Conservation (phyloP, 805 yeast genomes). For the Jamesozyma rosinii region DNA sequence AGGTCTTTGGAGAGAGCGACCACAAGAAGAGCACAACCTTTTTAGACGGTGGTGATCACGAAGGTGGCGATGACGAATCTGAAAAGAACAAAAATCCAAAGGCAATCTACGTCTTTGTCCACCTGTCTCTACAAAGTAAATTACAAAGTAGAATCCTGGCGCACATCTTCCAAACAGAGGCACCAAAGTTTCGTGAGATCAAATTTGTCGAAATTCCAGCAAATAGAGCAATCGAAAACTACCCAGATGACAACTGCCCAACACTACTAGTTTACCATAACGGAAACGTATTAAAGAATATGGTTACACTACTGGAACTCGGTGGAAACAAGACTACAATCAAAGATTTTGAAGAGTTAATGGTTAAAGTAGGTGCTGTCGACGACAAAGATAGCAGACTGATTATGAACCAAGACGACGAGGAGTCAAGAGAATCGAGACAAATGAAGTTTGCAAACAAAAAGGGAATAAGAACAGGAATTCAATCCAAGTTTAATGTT, state of each 20-base stretch:
- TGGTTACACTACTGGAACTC: conserved; percentile 65
- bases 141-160: conserved; percentile 67
- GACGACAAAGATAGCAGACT: conserved; percentile 60
- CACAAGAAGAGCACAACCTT: conserved; percentile 1
- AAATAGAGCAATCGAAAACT: conserved; percentile 80
- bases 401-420: conserved; percentile 49
- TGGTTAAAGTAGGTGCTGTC: conserved; percentile 61
- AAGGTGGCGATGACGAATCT: conserved; percentile 2
- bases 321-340: conserved; percentile 75
- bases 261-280: conserved; percentile 76
- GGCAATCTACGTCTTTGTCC: conserved; percentile 60
- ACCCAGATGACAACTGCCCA: conserved; percentile 86
- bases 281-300: conserved; percentile 71
- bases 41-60: not conserved
- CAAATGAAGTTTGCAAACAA: conserved; percentile 40
- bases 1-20: not conserved
- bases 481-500: conserved; percentile 23
- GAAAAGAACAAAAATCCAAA: conserved; percentile 8
- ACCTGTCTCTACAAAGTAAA: conserved; percentile 58
- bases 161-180: conserved; percentile 46
- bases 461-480: conserved; percentile 41
- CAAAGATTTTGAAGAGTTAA: conserved; percentile 61
- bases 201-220: conserved; percentile 92
- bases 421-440: conserved; percentile 47
- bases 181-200: conserved; percentile 65